These are phyloP conservation scores for Penicillium janthinellum DNA, from an alignment of 2,329 filamentous ascomycete genomes.

Conservation along the genomic window DNA sequence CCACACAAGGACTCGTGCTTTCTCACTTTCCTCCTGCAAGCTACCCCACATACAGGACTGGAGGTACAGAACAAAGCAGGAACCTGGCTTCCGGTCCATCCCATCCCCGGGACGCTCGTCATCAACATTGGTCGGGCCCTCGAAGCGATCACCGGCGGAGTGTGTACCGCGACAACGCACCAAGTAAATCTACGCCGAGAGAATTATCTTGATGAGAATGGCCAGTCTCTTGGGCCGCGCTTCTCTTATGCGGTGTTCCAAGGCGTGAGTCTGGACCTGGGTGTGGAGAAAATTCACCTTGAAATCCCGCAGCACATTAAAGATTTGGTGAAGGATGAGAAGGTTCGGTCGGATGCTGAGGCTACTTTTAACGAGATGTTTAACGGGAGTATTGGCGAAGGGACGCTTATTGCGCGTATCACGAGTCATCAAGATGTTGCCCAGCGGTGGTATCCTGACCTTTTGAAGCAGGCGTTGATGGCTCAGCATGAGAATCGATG, in stretches of 20 bases:
- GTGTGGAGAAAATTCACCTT: conserved; percentile 31
- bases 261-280: conserved; percentile 38
- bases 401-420: conserved; percentile 38
- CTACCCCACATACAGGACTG: conserved; percentile 46
- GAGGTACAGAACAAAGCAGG: conserved; percentile 53
- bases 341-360: conserved; percentile 40
- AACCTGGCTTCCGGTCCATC: conserved; percentile 49
- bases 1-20: conserved; percentile 55
- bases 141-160: conserved; percentile 38
- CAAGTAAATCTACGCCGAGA: conserved; percentile 33
- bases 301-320: conserved; percentile 35
- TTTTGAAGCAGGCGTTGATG: conserved; percentile 20
- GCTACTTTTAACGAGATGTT: conserved; percentile 35
- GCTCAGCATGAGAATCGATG: background rate
- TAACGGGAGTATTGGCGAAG: conserved; percentile 30
- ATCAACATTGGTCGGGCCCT: conserved; percentile 51
- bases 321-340: conserved; percentile 33
- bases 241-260: conserved; percentile 43
- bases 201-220: conserved; percentile 31
- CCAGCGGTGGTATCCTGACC: conserved; percentile 39
- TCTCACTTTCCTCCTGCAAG: conserved; percentile 53
- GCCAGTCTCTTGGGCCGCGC: conserved; percentile 32
- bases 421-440: conserved; percentile 44
- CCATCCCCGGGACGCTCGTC: conserved; percentile 50
- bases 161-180: conserved; percentile 42